phyloP scores from a whole-genome alignment of 1,284 basidiomycete genomes.

The Rhodofomes roseus region DNA sequence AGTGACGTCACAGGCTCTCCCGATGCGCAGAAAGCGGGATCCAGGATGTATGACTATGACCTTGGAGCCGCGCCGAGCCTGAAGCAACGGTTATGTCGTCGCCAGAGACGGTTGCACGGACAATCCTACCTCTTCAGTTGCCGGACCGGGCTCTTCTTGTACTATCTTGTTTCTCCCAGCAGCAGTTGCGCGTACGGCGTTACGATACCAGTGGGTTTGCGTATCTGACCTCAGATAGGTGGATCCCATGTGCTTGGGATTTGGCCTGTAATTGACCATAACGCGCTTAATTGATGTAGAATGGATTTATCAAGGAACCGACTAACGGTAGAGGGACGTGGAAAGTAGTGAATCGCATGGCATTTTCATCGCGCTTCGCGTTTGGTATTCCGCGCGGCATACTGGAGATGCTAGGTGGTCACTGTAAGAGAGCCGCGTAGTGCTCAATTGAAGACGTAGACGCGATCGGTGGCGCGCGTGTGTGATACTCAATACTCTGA shows the following conservation, averaged over 20 bases:
- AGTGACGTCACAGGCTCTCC: conserved; percentile 84
- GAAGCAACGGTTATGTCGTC: conserved; percentile 10
- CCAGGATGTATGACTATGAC: conserved; percentile 94
- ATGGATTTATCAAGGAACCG: conserved; percentile 1
- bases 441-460: background rate
- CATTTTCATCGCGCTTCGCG: conserved; percentile 72
- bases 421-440: background rate
- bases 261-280: conserved; percentile 41
- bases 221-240: conserved; percentile 69
- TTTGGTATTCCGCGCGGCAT: conserved; percentile 83
- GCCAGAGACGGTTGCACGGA: conserved; percentile 15
- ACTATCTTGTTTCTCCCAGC: conserved; percentile 9
- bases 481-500: no score
- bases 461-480: background rate
- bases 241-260: conserved; percentile 73
- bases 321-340: conserved; percentile 72
- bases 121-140: conserved; percentile 42
- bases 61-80: conserved; percentile 65
- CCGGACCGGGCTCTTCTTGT: conserved; percentile 16
- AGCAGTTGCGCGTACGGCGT: conserved; percentile 37
- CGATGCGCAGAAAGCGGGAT: conserved; percentile 83
- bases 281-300: conserved; percentile 3
- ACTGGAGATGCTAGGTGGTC: background rate
- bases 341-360: conserved; percentile 76
- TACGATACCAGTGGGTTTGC: conserved; percentile 70